Evolutionary conservation across 2,329 filamentous ascomycete species (phyloP), one percentile per base, ranked within the genome.

Genomic region (Colletotrichum incanum): DNA sequence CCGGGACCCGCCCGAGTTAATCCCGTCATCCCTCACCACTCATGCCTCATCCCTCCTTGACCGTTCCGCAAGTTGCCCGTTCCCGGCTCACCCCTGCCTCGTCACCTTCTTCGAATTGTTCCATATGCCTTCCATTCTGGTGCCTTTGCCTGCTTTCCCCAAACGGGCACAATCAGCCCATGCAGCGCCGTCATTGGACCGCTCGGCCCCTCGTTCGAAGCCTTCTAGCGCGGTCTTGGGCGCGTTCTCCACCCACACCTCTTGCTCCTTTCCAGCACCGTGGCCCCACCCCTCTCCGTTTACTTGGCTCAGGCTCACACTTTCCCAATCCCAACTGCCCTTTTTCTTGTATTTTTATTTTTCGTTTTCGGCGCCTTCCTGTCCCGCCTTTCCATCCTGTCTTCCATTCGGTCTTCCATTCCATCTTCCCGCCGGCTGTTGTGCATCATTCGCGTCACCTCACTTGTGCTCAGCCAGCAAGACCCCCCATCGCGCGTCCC

Each of bases 221-320:
- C 34, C 66, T 73, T 73, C 70, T 73, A 73, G 70, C 70, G 70
- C 60, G 34, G 45, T 61, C 65, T 64, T 59, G 65, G 39, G 34
- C 26, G 11, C 26, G 12, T 26, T 39, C 45, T 14, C 69, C 69
- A 59, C 58, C 23, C 65, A 67, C 65, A 67, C 67, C 47, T 65
- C 47, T 47, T 26, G 20, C 28, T 23, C 37, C 43, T 34, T n/a
- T 20, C 14, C 11, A 20, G 43, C 31, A 49, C 39, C 39, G 39
- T 20, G 26, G 31, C 56, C 37, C 63, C 67, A 70, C 63, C 47
- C 47, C 39, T 47, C 43, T 59, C 45, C 28, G 43, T 49, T 43
- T 58, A 52, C 59, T 20, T 49, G 26, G n/a, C n/a, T n/a, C n/a
- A n/a, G 31, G 59, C 45, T 50, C 49, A 50, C 49, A 28, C 49